Evolutionary conservation across 2,329 filamentous ascomycete genomes (phyloP), one percentile per base, ranked within the genome.

Genomic region (Hypocrella siamensis): DNA sequence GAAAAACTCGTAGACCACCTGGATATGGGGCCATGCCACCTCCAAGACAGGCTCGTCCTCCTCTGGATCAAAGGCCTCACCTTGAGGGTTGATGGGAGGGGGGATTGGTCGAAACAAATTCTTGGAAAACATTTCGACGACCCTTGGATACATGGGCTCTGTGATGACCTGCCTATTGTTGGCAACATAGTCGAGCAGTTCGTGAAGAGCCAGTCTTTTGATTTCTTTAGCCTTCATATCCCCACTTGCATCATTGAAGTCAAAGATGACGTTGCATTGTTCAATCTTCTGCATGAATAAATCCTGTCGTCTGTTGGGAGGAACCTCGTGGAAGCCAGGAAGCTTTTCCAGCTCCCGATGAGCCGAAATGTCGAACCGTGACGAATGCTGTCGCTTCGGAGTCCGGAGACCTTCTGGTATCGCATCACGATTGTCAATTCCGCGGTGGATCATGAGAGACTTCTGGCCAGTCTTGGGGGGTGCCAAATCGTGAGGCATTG

Each of bases 141-240:
- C 90, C 38, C 84, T 79, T 22, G 90, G 90, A 48, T 98, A 98
- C 90, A 98, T 98, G 34, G 86, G 84, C 54, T 98, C 90, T 3
- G 86, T 94, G 48, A 98, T 98, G 51, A 98, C 90, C 48, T 93
- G 88, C 45, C 90, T 75, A 54, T 98, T 98, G 59, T 96, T 96
- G 46, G 90, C 88, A 35, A 98, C 90, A 52, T 98, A 98, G 56
- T 98, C 90, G 41, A 98, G 70, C 39, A 98, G 67, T 55, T 98
- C 90, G 53, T 98, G 90, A 28, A 98, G 68, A 26, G 90, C 90
- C 43, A 98, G 64, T 48, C 90, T 75, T 66, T 98, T 98, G 67
- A 98, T 96, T 60, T 98, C 90, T 63, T 98, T 98, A 30, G 88
- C 93, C 58, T 98, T 98, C 86, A 98, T 96, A 53, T 98, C 90